Evolutionary conservation across 192 early-diverging fungal genomes (phyloP).

Genomic region (Coemansia asiatica): DNA sequence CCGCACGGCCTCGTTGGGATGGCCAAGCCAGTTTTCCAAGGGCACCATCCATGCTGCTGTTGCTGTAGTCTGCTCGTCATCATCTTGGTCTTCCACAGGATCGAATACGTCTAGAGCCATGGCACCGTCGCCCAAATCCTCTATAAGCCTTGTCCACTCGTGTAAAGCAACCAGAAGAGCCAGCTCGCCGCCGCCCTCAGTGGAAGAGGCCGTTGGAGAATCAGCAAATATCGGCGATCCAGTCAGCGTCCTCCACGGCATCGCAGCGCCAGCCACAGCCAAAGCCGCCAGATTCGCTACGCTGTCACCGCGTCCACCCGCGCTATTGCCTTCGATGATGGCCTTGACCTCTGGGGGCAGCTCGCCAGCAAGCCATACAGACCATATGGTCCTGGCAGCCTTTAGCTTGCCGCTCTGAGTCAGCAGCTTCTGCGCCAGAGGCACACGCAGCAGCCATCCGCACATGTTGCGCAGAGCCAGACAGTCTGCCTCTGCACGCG

Average conservation of each 20-base stretch:
- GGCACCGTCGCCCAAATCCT: constrained; percentile 66
- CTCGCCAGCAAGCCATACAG: constrained; percentile 22
- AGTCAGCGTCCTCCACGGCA: constrained; percentile 59
- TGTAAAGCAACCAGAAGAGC: constrained; percentile 70
- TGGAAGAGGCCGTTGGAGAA: background rate
- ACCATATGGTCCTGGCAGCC: constrained; percentile 27
- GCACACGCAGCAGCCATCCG: constrained; percentile 62
- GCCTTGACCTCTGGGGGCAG: constrained; percentile 1
- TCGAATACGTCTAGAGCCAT: background rate
- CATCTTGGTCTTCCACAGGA: background rate
- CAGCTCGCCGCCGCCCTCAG: constrained; percentile 51
- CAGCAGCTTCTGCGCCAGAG: constrained; percentile 10
- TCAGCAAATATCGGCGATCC: background rate
- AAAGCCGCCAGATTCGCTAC: constrained; percentile 65
- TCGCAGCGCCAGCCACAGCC: constrained; percentile 62
- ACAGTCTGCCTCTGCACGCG: constrained; percentile 62
- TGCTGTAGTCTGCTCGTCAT: background rate
- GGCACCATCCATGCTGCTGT: constrained; percentile 51
- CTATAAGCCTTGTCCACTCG: constrained; percentile 69
- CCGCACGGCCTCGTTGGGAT: constrained; percentile 72
- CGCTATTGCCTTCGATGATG: constrained; percentile 1
- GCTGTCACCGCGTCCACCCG: constrained; percentile 48
- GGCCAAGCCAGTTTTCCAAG: constrained; percentile 66
- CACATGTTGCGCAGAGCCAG: constrained; percentile 77
- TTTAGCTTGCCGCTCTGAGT: constrained; percentile 11